Evolutionary conservation across 1,139 yeast genomes (phyloP), one percentile per base, ranked within the genome.

Genomic region (Pichia sp.): DNA sequence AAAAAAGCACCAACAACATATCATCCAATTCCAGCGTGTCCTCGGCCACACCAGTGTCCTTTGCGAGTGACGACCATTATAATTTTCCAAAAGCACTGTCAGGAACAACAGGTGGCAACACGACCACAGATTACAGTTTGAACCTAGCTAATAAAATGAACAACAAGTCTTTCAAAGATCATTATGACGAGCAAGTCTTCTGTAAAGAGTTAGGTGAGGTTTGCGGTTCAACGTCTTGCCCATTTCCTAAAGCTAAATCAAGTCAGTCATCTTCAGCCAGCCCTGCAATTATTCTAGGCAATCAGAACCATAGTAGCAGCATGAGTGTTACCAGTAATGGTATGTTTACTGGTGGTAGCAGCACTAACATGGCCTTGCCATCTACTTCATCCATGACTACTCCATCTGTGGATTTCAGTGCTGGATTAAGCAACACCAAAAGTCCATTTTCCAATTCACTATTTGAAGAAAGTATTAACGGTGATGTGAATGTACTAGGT

Each of bases 141-240:
- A n/a, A 44, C 13, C 37, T 39, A 21, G 18, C 36, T 21, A 46
- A 53, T 19, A 61, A 58, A 52, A 36, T 55, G 30, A 57, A 61
- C 44, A 56, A 59, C 50, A 22, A 49, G 18, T 65, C 69, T 52
- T 71, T 71, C 52, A 68, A 71, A 46, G 74, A 71, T n/a, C 70
- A 72, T 51, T 77, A 73, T 59, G 75, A 75, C 61, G 81, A 78
- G 58, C 73, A 74, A 49, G 73, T 75, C 23, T 91, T 91, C 64
- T 91, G 98, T 65, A 79, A 78, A 26, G 80, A 83, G 62, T 74
- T 91, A 61, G 79, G 80, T 57, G 78, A 82, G 65, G 97, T 91
- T 0, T 91, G 98, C 68, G 97, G 96, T 18, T 84, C 84, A n/a
- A 82, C 75, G 63, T 74, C 74, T 28, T 71, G 78, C 55, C 96